phyloP scores from a whole-genome alignment of 2,329 filamentous ascomycete genomes.

The Xylaria sp. region DNA sequence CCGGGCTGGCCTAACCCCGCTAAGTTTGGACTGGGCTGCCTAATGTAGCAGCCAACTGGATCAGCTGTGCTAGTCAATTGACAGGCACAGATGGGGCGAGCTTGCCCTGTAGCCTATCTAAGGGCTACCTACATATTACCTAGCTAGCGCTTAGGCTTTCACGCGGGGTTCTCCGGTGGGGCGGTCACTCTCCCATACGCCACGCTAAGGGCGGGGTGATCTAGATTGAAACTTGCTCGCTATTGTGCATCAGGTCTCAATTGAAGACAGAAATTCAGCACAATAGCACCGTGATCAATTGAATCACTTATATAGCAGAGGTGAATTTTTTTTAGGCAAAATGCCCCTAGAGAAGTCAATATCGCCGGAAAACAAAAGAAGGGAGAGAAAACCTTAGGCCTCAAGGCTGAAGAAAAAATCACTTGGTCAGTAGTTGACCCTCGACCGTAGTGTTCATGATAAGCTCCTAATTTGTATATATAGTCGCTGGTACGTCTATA shows the following conservation, averaged over 20 bases:
- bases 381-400: too few relatives aligned
- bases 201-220: conserved; percentile 22
- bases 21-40: conserved; percentile 10
- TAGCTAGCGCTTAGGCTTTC: conserved; percentile 3
- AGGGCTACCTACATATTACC: background rate
- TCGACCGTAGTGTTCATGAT: too few relatives aligned
- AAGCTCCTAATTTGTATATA: too few relatives aligned
- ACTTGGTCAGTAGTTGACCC: too few relatives aligned
- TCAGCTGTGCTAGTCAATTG: conserved; percentile 36
- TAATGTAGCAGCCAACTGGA: conserved; percentile 25
- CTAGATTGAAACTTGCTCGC: background rate
- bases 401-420: too few relatives aligned
- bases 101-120: background rate
- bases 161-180: conserved; percentile 20
- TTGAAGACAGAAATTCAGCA: too few relatives aligned
- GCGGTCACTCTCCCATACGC: background rate
- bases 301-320: too few relatives aligned
- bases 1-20: conserved; percentile 15
- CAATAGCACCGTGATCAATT: too few relatives aligned
- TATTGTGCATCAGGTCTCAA: background rate
- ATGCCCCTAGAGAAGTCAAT: too few relatives aligned
- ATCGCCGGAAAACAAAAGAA: too few relatives aligned
- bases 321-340: too few relatives aligned
- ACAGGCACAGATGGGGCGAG: conserved; percentile 10
- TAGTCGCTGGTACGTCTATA: too few relatives aligned